Evolutionary conservation across 768 basidiomycete genomes (phyloP).

Genomic region (Trametes coccinea): DNA sequence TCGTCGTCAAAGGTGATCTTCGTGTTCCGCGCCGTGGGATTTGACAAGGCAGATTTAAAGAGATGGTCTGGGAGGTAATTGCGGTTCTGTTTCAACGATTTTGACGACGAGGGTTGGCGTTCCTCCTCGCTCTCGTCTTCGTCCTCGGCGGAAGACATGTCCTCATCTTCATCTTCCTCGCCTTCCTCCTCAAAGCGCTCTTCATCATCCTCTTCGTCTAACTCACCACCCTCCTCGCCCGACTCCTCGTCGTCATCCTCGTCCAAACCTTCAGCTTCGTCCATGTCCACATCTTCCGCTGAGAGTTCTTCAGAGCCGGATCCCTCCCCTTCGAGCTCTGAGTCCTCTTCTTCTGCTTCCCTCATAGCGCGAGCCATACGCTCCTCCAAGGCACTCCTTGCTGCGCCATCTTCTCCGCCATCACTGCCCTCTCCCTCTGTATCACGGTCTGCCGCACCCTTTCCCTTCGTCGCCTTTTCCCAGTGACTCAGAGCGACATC

Average conservation of each 20-base stretch:
- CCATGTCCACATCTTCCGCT: conserved; percentile 14
- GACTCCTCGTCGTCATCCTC: conserved; percentile 17
- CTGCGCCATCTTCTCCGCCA: not conserved
- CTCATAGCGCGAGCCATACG: conserved; percentile 46
- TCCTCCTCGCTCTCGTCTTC: conserved; percentile 28
- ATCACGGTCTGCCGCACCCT: conserved; percentile 11
- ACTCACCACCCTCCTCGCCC: conserved; percentile 17
- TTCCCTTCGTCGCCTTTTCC: conserved; percentile 21
- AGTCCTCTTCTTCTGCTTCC: conserved; percentile 37
- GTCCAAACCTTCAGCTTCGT: conserved; percentile 4
- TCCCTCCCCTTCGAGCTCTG: conserved; percentile 2
- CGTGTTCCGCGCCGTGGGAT: conserved; percentile 19
- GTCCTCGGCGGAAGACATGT: conserved; percentile 6
- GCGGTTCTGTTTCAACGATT: conserved; percentile 26
- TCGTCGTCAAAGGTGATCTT: conserved; percentile 16
- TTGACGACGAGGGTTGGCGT: conserved; percentile 18
- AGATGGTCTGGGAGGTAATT: conserved; percentile 68
- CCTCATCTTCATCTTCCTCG: conserved; percentile 22
- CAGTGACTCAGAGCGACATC: conserved; percentile 8
- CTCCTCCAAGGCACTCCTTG: conserved; percentile 29
- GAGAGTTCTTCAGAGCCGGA: too few relatives aligned
- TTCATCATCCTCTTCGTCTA: not conserved
- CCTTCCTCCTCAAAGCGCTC: conserved; percentile 20
- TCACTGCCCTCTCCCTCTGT: conserved; percentile 25
- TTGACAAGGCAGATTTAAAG: conserved; percentile 57